Base-by-base conservation (phyloP, 2,329 filamentous ascomycete species). In the Aspergillus sclerotialis region DNA sequence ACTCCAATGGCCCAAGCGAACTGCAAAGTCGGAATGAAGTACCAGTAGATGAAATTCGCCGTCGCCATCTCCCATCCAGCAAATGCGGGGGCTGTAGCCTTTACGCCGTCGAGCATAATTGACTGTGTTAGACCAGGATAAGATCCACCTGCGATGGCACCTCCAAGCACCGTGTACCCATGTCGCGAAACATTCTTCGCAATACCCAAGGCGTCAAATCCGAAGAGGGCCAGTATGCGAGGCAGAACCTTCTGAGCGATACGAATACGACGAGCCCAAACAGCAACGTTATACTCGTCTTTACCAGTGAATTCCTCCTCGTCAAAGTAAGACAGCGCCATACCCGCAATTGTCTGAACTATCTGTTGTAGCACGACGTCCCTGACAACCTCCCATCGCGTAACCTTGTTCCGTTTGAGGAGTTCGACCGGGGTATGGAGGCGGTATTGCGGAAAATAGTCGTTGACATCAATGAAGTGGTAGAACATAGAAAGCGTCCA, bases 351-450 rank as follows among this genome's bases (percentile, higher is more conserved):
- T 15, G 86, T 83, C 68, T 98, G 92, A 31, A 98, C 84, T 40
- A 90, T 60, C 58, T 98, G 92, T 65, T 98, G 90, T 38, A 96
- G 58, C 36, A 96, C 67, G 48, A 96, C 90, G 69, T 96, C 90
- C 59, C 85, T 81, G 43, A 90, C 78, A 3, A 94, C 88, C 53
- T 95, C 82, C 65, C 76, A 85, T 43, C 87, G 78, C 30, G 84
- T 77, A 34, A 87, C 90, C 54, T 86, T 86, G 63, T 95, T 95
- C 50, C 89, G 78, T 61, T 86, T 85, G 23, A 80, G 60, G 43
- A 96, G 83, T 63, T 96, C 90, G 33, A 87, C 88, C 10, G 92
- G 92, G 0, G 92, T 96, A 65, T 98, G 92, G 27, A 98, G 73
- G 43, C 92, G 83, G 65, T 96, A 95, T 52, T 93, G 78, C 12